A percentile compares a stretch with the other conserved stretches of the same genome.
These are phyloP conservation scores for Penicillium sp. DNA, from an alignment of 2,329 filamentous ascomycete species.

Conservation along the genomic window DNA sequence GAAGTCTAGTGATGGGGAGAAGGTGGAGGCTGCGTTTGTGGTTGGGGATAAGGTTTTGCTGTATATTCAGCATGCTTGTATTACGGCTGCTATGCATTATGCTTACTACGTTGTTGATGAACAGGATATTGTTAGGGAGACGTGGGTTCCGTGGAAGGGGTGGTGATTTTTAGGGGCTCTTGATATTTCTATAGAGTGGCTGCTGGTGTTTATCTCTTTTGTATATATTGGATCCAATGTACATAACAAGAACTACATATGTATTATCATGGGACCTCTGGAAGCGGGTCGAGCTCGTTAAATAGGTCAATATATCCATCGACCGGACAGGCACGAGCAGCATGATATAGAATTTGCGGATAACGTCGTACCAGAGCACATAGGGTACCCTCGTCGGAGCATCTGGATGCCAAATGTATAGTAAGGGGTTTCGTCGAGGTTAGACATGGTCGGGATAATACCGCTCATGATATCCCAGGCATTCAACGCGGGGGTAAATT, in stretches of 20 bases:
- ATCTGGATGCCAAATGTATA: too few species aligned
- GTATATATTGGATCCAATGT: background rate
- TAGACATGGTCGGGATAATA: too few species aligned
- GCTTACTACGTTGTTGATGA: constrained; percentile 71
- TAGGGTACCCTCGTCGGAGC: too few species aligned
- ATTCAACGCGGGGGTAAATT: too few species aligned
- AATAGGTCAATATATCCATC: too few species aligned
- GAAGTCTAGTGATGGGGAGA: constrained; percentile 59
- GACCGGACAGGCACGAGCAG: too few species aligned
- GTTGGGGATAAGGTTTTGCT: constrained; percentile 41
- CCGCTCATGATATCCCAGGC: too few species aligned
- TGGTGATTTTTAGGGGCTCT: constrained; percentile 11
- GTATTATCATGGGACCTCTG: background rate
- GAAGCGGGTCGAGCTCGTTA: too few species aligned
- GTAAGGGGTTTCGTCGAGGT: too few species aligned
- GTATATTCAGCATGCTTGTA: constrained; percentile 79
- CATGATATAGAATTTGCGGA: too few species aligned
- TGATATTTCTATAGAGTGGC: background rate
- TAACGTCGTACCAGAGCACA: too few species aligned
- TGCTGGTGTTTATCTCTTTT: background rate
- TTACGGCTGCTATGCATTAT: constrained; percentile 66
- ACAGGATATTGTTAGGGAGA: constrained; percentile 21
- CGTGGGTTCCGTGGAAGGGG: constrained; percentile 29
- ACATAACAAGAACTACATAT: too few species aligned
- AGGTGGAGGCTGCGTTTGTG: constrained; percentile 41